A percentile compares a stretch with the other conserved stretches of the same genome.
Conservation (phyloP, 148 eudicot genomes). For the Heliosperma pusillum region DNA sequence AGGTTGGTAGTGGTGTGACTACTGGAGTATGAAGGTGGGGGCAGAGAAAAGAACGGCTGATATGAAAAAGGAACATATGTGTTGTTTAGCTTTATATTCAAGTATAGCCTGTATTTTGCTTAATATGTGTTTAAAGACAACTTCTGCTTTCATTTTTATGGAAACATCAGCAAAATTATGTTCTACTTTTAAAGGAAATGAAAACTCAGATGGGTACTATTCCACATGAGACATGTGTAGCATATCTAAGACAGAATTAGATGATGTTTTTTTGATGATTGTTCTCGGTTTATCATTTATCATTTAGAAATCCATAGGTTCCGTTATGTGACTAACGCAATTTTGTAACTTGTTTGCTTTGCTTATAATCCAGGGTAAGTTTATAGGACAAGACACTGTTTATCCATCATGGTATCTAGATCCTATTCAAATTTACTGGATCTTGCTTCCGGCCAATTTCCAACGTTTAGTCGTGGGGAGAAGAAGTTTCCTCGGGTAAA, state of each 20-base stretch:
- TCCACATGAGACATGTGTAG: neutral
- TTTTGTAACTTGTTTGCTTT: neutral
- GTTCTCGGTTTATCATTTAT: neutral
- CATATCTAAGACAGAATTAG: neutral
- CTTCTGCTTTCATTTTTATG: neutral
- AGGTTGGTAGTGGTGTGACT: conserved; percentile 5
- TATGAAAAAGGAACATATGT: conserved; percentile 3
- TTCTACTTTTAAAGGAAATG: conserved; percentile 2
- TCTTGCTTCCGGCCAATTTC: conserved; percentile 56
- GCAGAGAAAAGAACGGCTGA: neutral
- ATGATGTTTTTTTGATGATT: neutral
- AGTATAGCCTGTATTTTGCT: neutral
- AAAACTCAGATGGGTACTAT: neutral
- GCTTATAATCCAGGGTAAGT: neutral
- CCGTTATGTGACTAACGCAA: neutral
- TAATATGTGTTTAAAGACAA: neutral
- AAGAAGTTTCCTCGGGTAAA: conserved; percentile 63
- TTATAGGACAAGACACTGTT: neutral
- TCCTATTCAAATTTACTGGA: conserved; percentile 79
- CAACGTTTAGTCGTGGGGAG: conserved; percentile 42
- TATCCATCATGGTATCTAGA: conserved; percentile 51
- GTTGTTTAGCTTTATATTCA: neutral
- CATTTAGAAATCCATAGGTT: neutral
- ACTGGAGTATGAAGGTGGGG: conserved; percentile 17
- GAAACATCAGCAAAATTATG: neutral